These are phyloP conservation scores for Sphaerulina musiva DNA, from an alignment of 2,329 filamentous ascomycete species.

Conservation along the genomic window DNA sequence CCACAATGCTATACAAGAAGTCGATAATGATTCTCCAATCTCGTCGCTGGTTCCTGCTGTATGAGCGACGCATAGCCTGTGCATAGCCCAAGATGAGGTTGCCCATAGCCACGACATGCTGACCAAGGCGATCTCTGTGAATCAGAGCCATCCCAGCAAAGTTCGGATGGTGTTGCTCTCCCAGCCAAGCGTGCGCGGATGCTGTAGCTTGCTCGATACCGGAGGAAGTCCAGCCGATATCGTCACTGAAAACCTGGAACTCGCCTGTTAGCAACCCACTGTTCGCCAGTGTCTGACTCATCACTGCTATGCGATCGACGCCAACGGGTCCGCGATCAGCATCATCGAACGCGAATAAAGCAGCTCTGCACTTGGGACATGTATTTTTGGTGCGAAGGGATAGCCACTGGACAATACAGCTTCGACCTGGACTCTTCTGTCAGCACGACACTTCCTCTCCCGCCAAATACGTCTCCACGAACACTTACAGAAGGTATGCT, in stretches of 20 bases:
- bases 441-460: not conserved
- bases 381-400: constrained; percentile 7
- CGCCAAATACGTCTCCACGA: no score
- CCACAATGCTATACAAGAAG: constrained; percentile 10
- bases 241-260: constrained; percentile 9
- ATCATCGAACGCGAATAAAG: constrained; percentile 10
- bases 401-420: constrained; percentile 14
- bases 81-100: constrained; percentile 13
- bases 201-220: constrained; percentile 11
- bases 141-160: constrained; percentile 10
- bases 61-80: constrained; percentile 2
- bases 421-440: not conserved
- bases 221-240: constrained; percentile 6
- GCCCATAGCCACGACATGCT: constrained; percentile 14
- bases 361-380: constrained; percentile 10
- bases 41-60: constrained; percentile 1
- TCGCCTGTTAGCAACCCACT: constrained; percentile 8
- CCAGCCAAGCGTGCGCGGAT: constrained; percentile 12
- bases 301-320: not conserved
- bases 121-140: constrained; percentile 1
- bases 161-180: constrained; percentile 7
- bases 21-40: constrained; percentile 11
- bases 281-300: constrained; percentile 4
- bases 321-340: constrained; percentile 7
- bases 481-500: constrained; percentile 12